These are phyloP conservation scores for Rhizopogon roseolus DNA, from an alignment of 768 basidiomycete genomes.

Conservation along the genomic window DNA sequence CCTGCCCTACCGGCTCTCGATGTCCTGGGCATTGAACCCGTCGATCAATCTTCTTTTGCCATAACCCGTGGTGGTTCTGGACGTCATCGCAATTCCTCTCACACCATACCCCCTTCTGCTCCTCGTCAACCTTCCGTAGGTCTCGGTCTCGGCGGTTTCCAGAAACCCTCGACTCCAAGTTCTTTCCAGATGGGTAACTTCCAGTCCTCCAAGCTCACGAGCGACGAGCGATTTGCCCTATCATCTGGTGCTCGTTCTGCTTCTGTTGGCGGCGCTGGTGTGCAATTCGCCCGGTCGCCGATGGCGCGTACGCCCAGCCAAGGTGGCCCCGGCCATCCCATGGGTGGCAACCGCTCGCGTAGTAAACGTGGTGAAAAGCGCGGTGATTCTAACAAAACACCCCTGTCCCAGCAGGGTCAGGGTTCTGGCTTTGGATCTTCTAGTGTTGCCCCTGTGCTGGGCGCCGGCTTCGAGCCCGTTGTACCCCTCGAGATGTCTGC, in stretches of 20 bases:
- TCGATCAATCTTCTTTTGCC: slow-evolving; percentile 44
- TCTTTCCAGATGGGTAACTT: slow-evolving; percentile 70
- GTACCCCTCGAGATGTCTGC: slow-evolving; percentile 73
- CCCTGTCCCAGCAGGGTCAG: slow-evolving; percentile 32
- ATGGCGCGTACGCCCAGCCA: slow-evolving; percentile 71
- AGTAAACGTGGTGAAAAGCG: slow-evolving; percentile 85
- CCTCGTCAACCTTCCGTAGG: slow-evolving; percentile 46
- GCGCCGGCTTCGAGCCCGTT: slow-evolving; percentile 53
- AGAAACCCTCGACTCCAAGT: slow-evolving; percentile 25
- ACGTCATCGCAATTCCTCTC: slow-evolving; percentile 46
- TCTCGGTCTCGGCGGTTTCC: slow-evolving; percentile 34
- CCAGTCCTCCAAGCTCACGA: slow-evolving; percentile 55
- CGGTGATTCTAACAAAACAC: slow-evolving; percentile 46
- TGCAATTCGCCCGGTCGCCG: slow-evolving; percentile 52
- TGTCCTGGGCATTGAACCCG: slow-evolving; percentile 85
- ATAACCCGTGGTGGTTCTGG: slow-evolving; percentile 65
- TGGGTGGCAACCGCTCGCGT: slow-evolving; percentile 57
- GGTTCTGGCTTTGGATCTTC: slow-evolving; percentile 27
- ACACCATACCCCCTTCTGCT: slow-evolving; percentile 36
- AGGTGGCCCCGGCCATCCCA: slow-evolving; percentile 49
- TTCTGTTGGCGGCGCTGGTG: slow-evolving; percentile 43
- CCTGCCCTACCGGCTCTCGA: slow-evolving; percentile 85
- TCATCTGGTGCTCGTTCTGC: slow-evolving; percentile 46
- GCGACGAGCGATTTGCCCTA: slow-evolving; percentile 61
- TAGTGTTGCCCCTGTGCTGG: slow-evolving; percentile 25